A percentile compares a stretch with the other conserved stretches of the same genome.
Conservation (phyloP, 768 basidiomycete genomes). For the Suillus americanus region DNA sequence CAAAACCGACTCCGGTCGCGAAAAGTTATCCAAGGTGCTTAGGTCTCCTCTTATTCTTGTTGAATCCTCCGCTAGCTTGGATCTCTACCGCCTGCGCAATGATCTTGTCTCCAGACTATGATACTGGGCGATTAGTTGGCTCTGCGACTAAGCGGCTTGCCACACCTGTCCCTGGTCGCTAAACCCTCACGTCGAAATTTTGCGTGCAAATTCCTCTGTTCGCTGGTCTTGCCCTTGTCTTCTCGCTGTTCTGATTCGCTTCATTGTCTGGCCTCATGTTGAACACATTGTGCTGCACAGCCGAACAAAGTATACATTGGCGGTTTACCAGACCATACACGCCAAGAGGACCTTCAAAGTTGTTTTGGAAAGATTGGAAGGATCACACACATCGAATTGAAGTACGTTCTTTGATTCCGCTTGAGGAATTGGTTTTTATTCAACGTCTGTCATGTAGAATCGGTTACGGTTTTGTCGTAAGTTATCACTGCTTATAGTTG, state of each 20-base stretch:
- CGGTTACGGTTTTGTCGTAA: slow-evolving; percentile 89
- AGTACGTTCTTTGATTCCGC: slow-evolving; percentile 51
- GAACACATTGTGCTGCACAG: slow-evolving; percentile 67
- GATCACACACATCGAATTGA: slow-evolving; percentile 77
- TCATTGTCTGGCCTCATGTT: slow-evolving; percentile 60
- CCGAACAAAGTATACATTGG: slow-evolving; percentile 94
- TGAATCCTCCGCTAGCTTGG: slow-evolving; percentile 28
- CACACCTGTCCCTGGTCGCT: slow-evolving; percentile 7
- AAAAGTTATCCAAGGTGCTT: slow-evolving; percentile 89
- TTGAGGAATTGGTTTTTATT: slow-evolving; percentile 14
- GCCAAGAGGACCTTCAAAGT: slow-evolving; percentile 79
- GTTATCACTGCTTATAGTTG: slow-evolving; percentile 25
- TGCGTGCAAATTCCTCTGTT: slow-evolving; percentile 14
- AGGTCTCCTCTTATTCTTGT: slow-evolving; percentile 50
- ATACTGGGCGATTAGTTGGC: slow-evolving; percentile 8
- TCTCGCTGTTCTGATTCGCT: slow-evolving; percentile 48
- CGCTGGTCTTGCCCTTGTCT: slow-evolving; percentile 40
- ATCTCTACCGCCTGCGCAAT: slow-evolving; percentile 20
- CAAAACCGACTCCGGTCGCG: slow-evolving; percentile 51
- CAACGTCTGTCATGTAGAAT: slow-evolving; percentile 44
- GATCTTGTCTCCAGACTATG: slow-evolving; percentile 13
- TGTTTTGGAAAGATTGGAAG: slow-evolving; percentile 86
- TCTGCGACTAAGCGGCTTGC: slow-evolving; percentile 9
- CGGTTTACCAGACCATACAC: slow-evolving; percentile 84
- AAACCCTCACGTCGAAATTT: slow-evolving; percentile 6